Conservation (phyloP, 2,329 filamentous ascomycete species). For the Pestalotiopsis fici region DNA sequence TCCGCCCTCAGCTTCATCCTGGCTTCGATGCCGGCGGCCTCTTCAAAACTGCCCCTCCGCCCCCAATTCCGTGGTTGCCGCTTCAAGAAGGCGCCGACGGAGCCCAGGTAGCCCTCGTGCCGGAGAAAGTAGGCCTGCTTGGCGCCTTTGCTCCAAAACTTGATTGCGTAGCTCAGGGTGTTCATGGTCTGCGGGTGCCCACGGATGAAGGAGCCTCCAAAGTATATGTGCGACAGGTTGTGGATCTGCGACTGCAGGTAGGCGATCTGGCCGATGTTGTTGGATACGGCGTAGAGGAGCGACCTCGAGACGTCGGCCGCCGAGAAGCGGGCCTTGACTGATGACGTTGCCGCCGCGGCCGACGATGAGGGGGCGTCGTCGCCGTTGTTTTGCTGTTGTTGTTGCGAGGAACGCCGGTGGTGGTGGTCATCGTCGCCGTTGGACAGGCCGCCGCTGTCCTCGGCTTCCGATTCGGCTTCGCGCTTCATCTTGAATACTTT, state of each 20-base stretch:
- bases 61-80: slow-evolving; percentile 91
- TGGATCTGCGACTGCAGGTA: slow-evolving; percentile 98
- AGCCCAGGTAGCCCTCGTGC: slow-evolving; percentile 93
- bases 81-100: slow-evolving; percentile 92
- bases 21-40: slow-evolving; percentile 31
- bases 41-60: slow-evolving; percentile 75
- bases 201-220: slow-evolving; percentile 94
- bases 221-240: slow-evolving; percentile 89
- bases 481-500: slow-evolving; percentile 95
- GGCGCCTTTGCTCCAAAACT: slow-evolving; percentile 92
- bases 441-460: slow-evolving; percentile 65
- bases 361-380: slow-evolving; percentile 14
- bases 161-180: slow-evolving; percentile 93
- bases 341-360: slow-evolving; percentile 24
- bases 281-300: slow-evolving; percentile 91
- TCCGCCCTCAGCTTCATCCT: slow-evolving; percentile 20
- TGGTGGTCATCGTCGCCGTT: slow-evolving; percentile 47
- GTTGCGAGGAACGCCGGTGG: slow-evolving; percentile 9
- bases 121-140: slow-evolving; percentile 96
- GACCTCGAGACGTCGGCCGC: slow-evolving; percentile 87
- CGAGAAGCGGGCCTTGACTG: slow-evolving; percentile 59
- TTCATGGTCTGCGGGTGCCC: slow-evolving; percentile 98
- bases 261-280: slow-evolving; percentile 97
- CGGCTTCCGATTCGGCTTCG: slow-evolving; percentile 76
- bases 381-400: slow-evolving; percentile 9